Evolutionary conservation across 192 early-diverging fungal species (phyloP), one percentile per base, ranked within the genome.

Genomic region (Podila verticillata): DNA sequence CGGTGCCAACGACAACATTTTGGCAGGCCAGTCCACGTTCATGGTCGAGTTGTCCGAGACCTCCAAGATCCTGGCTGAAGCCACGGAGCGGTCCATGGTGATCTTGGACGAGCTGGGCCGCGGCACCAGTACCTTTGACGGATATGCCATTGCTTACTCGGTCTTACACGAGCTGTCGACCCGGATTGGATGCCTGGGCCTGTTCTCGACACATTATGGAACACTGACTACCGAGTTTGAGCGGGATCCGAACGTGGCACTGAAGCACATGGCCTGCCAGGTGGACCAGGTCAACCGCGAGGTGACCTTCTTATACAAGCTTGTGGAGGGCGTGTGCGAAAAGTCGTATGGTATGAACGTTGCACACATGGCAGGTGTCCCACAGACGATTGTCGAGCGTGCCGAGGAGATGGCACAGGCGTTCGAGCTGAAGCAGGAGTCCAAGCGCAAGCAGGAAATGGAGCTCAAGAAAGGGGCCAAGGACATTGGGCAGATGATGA

Each of bases 311-410:
- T 75, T 99, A 64, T 99, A 99, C 82, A 95, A 96, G 62, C 75
- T 99, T 39, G 86, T 88, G 12, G 66, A 84, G 24, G 98, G 98
- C 15, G 91, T 92, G 4, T 97, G 95, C 70, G 93, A 93, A 48
- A 95, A 95, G 83, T 96, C 95, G 28, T 97, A 96, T 73, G 98
- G 98, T 58, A 98, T 99, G 96, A 99, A 98, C 67, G 96, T 98
- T 0, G 98, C 98, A 5, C 87, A 85, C n/a, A 98, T 99, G 94
- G 98, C 97, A 0, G 96, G 96, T 8, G 89, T 99, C 17, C 96
- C 96, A 0, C 31, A 83, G 29, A 34, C 73, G 7, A 90, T 97
- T 57, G 89, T 97, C 7, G 84, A 89, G 32, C 82, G 87, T 22
- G 97, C 97, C 19, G 90, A 88, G 48, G 66, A 62, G 7, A 85